Percentiles rank a stretch among this genome's conserved stretches.
Conservation (phyloP, 2,329 filamentous ascomycete species). For the Chaetomium strumarium region DNA sequence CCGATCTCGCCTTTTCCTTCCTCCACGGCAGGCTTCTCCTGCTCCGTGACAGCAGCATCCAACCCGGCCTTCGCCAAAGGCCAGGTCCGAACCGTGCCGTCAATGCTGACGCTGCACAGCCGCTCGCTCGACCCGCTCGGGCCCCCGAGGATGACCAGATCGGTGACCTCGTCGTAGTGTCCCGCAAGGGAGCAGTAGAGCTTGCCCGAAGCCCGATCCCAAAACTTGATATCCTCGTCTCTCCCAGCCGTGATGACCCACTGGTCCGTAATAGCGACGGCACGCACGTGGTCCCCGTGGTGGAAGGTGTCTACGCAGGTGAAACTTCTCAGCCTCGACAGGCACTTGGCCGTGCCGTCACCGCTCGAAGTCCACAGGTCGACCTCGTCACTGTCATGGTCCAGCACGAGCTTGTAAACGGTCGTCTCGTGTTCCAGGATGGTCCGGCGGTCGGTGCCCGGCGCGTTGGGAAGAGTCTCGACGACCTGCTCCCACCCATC, state of each 20-base stretch:
- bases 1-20: constrained; percentile 44
- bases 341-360: constrained; percentile 79
- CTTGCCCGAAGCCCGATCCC: constrained; percentile 69
- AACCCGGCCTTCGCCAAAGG: constrained; percentile 57
- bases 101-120: constrained; percentile 80
- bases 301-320: constrained; percentile 63
- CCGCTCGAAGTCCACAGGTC: constrained; percentile 92
- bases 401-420: constrained; percentile 75
- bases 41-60: constrained; percentile 45
- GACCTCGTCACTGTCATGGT: constrained; percentile 51
- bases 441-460: constrained; percentile 40
- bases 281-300: constrained; percentile 87
- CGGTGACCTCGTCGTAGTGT: constrained; percentile 91
- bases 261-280: constrained; percentile 66
- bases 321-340: constrained; percentile 64
- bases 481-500: constrained; percentile 49
- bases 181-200: constrained; percentile 70
- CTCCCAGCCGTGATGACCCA: constrained; percentile 85
- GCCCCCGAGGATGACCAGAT: constrained; percentile 56
- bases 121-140: constrained; percentile 35
- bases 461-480: constrained; percentile 38
- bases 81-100: constrained; percentile 84
- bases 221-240: constrained; percentile 87
- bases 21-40: constrained; percentile 43
- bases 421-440: constrained; percentile 85